A percentile compares a stretch with the other conserved stretches of the same genome.
Evolutionary conservation across 495 filamentous ascomycete genomes (phyloP).

Genomic region (Penicilliopsis zonata): DNA sequence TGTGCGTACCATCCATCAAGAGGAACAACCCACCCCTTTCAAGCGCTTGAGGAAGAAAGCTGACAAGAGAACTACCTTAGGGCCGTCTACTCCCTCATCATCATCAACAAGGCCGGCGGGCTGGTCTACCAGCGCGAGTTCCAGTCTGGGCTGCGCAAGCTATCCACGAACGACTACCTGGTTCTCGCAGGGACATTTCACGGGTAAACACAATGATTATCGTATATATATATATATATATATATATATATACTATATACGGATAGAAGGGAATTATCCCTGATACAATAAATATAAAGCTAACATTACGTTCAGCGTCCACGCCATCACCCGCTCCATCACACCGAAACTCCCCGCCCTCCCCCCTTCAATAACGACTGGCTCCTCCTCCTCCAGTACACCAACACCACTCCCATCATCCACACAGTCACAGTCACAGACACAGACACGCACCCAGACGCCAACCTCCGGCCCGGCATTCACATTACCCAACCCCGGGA

Average conservation of each 20-base stretch:
- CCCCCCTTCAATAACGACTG: constrained; percentile 5
- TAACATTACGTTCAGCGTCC: constrained; percentile 42
- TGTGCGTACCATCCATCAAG: neutral
- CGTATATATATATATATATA: too few relatives aligned
- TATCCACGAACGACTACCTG: constrained; percentile 88
- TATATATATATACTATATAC: too few relatives aligned
- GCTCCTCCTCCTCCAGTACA: constrained; percentile 7
- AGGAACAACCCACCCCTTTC: too few relatives aligned
- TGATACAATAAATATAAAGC: too few relatives aligned
- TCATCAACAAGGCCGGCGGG: constrained; percentile 97
- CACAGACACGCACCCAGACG: too few relatives aligned
- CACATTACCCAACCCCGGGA: constrained; percentile 39
- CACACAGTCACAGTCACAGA: too few relatives aligned
- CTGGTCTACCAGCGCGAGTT: constrained; percentile 93
- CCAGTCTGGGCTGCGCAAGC: constrained; percentile 66
- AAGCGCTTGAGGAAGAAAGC: too few relatives aligned
- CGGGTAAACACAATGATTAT: constrained; percentile 50
- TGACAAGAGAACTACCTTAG: constrained; percentile 41
- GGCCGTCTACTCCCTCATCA: constrained; percentile 86
- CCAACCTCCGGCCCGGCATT: constrained; percentile 14
- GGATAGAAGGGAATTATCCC: too few relatives aligned
- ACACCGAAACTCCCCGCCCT: constrained; percentile 40
- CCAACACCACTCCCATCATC: constrained; percentile 5
- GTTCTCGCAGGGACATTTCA: constrained; percentile 98
- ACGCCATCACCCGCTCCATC: constrained; percentile 80